phyloP scores from a whole-genome alignment of 352 stramenopile genomes.

The Pythium grandisporangium region DNA sequence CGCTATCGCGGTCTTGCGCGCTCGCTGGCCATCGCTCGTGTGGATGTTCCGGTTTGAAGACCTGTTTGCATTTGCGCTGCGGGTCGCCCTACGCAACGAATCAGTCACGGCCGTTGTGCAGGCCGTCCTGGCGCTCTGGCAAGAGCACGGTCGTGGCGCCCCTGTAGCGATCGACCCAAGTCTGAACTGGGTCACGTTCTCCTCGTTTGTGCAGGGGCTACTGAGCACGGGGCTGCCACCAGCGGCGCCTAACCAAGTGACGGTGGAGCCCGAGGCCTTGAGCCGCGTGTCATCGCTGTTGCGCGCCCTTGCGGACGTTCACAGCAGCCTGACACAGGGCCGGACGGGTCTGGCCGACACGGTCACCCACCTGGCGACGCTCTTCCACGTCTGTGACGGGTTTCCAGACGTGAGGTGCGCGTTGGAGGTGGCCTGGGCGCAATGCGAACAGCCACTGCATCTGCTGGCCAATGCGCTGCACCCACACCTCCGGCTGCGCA shows the following conservation, averaged over 20 bases:
- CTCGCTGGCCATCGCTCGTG: slow-evolving; percentile 21
- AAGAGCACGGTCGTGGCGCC: slow-evolving; percentile 9
- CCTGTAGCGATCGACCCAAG: neutral
- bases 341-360: slow-evolving; percentile 25
- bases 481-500: slow-evolving; percentile 31
- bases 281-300: slow-evolving; percentile 35
- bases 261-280: slow-evolving; percentile 22
- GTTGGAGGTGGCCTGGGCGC: slow-evolving; percentile 44
- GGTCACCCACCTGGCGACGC: slow-evolving; percentile 27
- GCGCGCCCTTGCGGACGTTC: slow-evolving; percentile 21
- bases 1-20: slow-evolving; percentile 28
- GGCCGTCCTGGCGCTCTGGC: slow-evolving; percentile 26
- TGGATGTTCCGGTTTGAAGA: slow-evolving; percentile 38
- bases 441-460: slow-evolving; percentile 59
- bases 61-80: slow-evolving; percentile 33
- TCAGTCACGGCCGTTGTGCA: slow-evolving; percentile 25
- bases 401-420: slow-evolving; percentile 32
- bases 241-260: slow-evolving; percentile 18
- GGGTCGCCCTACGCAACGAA: slow-evolving; percentile 22
- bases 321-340: slow-evolving; percentile 11
- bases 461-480: slow-evolving; percentile 51
- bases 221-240: slow-evolving; percentile 8
- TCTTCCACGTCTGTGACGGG: slow-evolving; percentile 33
- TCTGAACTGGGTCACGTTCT: slow-evolving; percentile 23
- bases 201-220: slow-evolving; percentile 12